Conservation (phyloP, 1,139 yeast species). For the Scheffersomyces illinoinensis region DNA sequence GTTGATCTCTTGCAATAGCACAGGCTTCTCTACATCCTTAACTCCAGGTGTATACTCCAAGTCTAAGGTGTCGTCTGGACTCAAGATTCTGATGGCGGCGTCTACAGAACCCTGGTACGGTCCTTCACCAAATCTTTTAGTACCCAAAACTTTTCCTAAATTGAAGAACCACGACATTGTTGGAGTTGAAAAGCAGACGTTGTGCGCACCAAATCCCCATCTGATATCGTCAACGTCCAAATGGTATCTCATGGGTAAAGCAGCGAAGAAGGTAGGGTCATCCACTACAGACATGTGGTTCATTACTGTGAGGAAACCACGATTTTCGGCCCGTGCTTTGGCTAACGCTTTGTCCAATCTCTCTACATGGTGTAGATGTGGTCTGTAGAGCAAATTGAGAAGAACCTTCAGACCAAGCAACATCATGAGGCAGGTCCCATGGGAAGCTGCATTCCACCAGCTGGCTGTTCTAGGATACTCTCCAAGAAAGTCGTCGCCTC, state of each 20-base stretch:
- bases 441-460: conserved; percentile 69
- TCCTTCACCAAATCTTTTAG: conserved; percentile 86
- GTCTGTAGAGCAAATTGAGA: conserved; percentile 60
- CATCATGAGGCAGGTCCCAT: conserved; percentile 67
- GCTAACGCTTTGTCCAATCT: conserved; percentile 63
- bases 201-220: conserved; percentile 95
- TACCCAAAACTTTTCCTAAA: conserved; percentile 82
- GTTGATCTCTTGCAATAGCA: conserved; percentile 34
- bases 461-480: conserved; percentile 59
- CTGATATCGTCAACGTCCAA: conserved; percentile 67
- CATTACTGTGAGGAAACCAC: conserved; percentile 86
- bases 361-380: conserved; percentile 60
- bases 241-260: conserved; percentile 73
- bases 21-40: conserved; percentile 28
- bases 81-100: conserved; percentile 81
- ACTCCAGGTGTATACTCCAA: conserved; percentile 46
- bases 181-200: conserved; percentile 74
- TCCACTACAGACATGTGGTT: conserved; percentile 94
- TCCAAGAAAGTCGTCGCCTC: conserved; percentile 73
- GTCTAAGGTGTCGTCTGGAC: conserved; percentile 74
- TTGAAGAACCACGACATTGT: conserved; percentile 67
- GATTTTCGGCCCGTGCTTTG: conserved; percentile 62
- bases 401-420: conserved; percentile 67
- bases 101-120: conserved; percentile 91
- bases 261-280: conserved; percentile 90